Base-by-base conservation (phyloP, 208 protist species). In the Acanthamoeba royreba region DNA sequence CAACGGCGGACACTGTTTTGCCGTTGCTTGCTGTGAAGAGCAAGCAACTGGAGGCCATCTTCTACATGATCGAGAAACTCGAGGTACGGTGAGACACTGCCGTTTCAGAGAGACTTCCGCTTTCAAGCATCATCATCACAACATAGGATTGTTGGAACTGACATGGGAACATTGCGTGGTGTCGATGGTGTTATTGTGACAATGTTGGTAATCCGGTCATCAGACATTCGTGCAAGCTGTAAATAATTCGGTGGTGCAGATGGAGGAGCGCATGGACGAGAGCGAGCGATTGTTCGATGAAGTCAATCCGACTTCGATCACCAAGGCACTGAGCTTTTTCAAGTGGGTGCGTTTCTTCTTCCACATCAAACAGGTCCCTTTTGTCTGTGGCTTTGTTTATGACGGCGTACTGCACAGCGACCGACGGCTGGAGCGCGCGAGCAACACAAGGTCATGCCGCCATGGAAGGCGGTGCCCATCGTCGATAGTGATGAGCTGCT, bases 21-120 rank as follows among this genome's bases (percentile, higher is more conserved):
- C 87, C 87, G 3, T 33, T 92, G 28, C 47, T 92, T 17, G 22
- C 43, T 42, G 55, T 92, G 87, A 92, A 92, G 58, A 40, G 58
- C 5, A 72, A 58, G 33, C 87, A 92, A 45, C 8, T 92, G 19
- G 87, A 92, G 43, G 53, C 87, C 42, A 72, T 92, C 42, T 92
- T 92, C 63, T 81, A 47, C 45, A 79, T 92, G 58, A 92, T 92
- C 4, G 87, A 92, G 45, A 92, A 72, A n/a, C 61, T 92, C 61
- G 58, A 92, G 87, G 87, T 92, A 49, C 63, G 43, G 31, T n/a
- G 2, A 9, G 19, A 19, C 49, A 55, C 8, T 63, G 55, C n/a
- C 8, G 55, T 19, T 63, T 4, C 55, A 63, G 25, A 7, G 25
- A 35, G 25, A n/a, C 55, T 19, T 19, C 31, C 55, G 25, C 55